phyloP scores from a whole-genome alignment of 805 yeast species.

The Hanseniaspora lachancei region DNA sequence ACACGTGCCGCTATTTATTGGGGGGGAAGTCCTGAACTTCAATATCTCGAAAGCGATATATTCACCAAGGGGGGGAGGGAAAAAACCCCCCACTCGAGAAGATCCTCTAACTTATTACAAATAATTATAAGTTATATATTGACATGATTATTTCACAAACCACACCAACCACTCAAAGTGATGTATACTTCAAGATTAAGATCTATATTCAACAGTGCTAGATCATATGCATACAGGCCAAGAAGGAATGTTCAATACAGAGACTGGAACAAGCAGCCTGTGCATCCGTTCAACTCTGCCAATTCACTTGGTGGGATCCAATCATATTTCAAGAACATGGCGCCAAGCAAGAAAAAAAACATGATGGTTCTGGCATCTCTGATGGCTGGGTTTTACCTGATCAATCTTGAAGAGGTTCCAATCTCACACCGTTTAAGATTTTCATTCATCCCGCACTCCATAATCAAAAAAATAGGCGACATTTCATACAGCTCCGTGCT shows the following conservation, averaged over 20 bases:
- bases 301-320: background rate
- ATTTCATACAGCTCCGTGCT: slow-evolving; percentile 50
- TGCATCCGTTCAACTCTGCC: background rate
- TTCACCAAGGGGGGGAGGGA: too few species aligned
- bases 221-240: background rate
- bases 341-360: slow-evolving; percentile 20
- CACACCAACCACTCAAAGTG: too few species aligned
- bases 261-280: background rate
- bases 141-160: too few species aligned
- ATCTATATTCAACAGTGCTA: background rate
- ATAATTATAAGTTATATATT: too few species aligned
- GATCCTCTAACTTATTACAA: too few species aligned
- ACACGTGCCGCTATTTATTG: too few species aligned
- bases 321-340: background rate
- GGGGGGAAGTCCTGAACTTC: too few species aligned
- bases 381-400: slow-evolving; percentile 30
- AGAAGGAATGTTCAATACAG: background rate
- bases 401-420: slow-evolving; percentile 67
- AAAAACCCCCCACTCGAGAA: too few species aligned
- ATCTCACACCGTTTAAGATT: slow-evolving; percentile 60
- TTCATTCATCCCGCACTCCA: slow-evolving; percentile 53
- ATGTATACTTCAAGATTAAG: background rate
- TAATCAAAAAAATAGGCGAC: slow-evolving; percentile 53
- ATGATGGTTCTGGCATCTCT: slow-evolving; percentile 27
- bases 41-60: too few species aligned